Evolutionary conservation across 441 rosid species (phyloP).

Genomic region (Pelargonium citronellum): DNA sequence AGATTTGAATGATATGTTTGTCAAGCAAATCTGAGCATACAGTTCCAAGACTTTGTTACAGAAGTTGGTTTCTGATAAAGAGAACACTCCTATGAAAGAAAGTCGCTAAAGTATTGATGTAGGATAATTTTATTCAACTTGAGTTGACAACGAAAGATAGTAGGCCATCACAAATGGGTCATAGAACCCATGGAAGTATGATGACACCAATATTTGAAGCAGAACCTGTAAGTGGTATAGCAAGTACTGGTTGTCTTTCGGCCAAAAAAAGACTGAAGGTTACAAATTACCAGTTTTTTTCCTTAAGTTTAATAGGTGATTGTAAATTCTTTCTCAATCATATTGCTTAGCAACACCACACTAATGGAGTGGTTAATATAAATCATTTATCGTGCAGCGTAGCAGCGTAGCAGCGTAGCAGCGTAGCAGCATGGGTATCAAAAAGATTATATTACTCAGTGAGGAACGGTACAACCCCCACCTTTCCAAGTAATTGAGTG

Average conservation of each 20-base stretch:
- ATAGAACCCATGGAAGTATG: too few species aligned
- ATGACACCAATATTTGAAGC: too few species aligned
- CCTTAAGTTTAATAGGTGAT: not conserved
- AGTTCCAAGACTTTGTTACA: not conserved
- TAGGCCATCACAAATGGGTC: too few species aligned
- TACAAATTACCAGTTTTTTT: not conserved
- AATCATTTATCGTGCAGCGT: not conserved
- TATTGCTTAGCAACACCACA: conserved; percentile 1
- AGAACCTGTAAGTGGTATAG: too few species aligned
- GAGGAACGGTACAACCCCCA: not conserved
- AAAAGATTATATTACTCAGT: not conserved
- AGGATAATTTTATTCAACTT: not conserved
- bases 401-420: too few species aligned
- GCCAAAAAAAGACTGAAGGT: too few species aligned
- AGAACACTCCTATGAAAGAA: not conserved
- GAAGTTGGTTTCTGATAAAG: not conserved
- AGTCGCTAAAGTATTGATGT: not conserved
- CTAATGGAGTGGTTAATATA: not conserved
- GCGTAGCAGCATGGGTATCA: not conserved
- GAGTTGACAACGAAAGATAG: not conserved
- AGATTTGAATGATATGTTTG: not conserved
- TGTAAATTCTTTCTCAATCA: not conserved
- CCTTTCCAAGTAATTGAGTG: conserved; percentile 1
- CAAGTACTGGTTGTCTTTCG: too few species aligned
- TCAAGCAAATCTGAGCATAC: not conserved